Percentiles rank a stretch among this genome's conserved stretches.
These are phyloP conservation scores for Polytolypa hystricis DNA, from an alignment of 2,329 filamentous ascomycete species.

Conservation along the genomic window DNA sequence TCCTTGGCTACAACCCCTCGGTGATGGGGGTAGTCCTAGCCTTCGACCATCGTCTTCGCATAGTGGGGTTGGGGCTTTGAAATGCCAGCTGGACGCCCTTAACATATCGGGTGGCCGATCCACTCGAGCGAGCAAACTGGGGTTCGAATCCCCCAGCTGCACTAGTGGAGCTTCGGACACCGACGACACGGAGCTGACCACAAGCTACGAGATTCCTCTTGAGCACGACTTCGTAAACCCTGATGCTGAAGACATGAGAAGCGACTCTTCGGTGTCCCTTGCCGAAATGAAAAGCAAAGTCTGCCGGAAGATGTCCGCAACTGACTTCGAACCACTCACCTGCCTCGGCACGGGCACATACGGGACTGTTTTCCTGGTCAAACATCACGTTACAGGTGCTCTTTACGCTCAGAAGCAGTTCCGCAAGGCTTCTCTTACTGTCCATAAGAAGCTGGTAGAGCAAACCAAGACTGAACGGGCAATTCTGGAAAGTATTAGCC, in stretches of 20 bases:
- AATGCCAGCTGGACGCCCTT: slow-evolving; percentile 68
- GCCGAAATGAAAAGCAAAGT: slow-evolving; percentile 41
- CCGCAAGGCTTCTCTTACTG: slow-evolving; percentile 87
- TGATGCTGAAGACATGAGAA: slow-evolving; percentile 32
- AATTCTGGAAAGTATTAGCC: slow-evolving; percentile 90
- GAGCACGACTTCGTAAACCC: slow-evolving; percentile 73
- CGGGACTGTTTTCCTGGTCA: slow-evolving; percentile 87
- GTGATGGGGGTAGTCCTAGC: slow-evolving; percentile 34
- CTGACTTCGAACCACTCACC: slow-evolving; percentile 80
- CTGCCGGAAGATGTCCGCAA: slow-evolving; percentile 74
- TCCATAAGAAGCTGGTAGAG: slow-evolving; percentile 91
- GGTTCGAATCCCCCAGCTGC: slow-evolving; percentile 41
- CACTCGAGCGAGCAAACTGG: slow-evolving; percentile 39
- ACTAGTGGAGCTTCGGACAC: slow-evolving; percentile 50
- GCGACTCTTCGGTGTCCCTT: slow-evolving; percentile 32
- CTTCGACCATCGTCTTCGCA: slow-evolving; percentile 39
- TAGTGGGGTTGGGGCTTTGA: slow-evolving; percentile 72
- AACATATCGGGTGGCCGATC: slow-evolving; percentile 53
- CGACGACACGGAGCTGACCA: slow-evolving; percentile 58
- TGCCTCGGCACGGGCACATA: slow-evolving; percentile 95
- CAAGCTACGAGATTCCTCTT: slow-evolving; percentile 75
- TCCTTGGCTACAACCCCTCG: slow-evolving; percentile 19
- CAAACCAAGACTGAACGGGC: slow-evolving; percentile 95
- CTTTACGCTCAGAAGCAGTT: slow-evolving; percentile 98
- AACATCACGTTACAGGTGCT: slow-evolving; percentile 74